Evolutionary conservation across 177 flowering plant species (phyloP).

Genomic region (Vitis hybrid): DNA sequence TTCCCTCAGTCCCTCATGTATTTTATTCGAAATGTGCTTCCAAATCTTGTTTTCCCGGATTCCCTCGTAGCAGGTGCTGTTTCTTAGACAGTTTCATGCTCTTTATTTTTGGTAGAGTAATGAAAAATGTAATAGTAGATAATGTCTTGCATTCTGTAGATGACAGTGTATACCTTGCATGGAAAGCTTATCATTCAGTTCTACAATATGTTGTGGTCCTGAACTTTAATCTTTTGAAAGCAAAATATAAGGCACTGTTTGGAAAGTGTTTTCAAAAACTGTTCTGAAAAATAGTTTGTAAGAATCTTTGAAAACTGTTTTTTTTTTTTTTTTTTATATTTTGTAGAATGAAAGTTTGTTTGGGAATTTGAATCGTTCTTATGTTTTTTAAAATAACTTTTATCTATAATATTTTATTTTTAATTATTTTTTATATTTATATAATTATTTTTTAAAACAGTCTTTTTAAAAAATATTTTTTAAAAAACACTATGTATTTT

Average conservation of each 20-base stretch:
- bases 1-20: not conserved
- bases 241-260: too few relatives aligned
- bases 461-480: too few relatives aligned
- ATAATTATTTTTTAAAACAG: too few relatives aligned
- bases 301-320: not conserved
- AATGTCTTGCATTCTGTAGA: not conserved
- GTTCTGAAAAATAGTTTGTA: not conserved
- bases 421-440: too few relatives aligned
- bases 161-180: not conserved
- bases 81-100: not conserved
- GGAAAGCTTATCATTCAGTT: not conserved
- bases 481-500: too few relatives aligned
- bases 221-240: too few relatives aligned
- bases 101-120: not conserved
- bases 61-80: not conserved
- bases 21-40: slow-evolving; percentile 3
- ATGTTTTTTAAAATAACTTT: not conserved
- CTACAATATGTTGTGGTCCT: not conserved
- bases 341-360: not conserved
- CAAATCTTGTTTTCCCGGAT: not conserved
- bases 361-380: slow-evolving; percentile 15
- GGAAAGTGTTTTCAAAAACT: too few relatives aligned
- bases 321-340: too few relatives aligned
- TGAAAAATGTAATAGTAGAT: not conserved
- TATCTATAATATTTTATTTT: too few relatives aligned